Percentiles rank a stretch among this genome's conserved stretches.
phyloP scores from a whole-genome alignment of 305 asterid genomes.

The Fraxinus greggii region DNA sequence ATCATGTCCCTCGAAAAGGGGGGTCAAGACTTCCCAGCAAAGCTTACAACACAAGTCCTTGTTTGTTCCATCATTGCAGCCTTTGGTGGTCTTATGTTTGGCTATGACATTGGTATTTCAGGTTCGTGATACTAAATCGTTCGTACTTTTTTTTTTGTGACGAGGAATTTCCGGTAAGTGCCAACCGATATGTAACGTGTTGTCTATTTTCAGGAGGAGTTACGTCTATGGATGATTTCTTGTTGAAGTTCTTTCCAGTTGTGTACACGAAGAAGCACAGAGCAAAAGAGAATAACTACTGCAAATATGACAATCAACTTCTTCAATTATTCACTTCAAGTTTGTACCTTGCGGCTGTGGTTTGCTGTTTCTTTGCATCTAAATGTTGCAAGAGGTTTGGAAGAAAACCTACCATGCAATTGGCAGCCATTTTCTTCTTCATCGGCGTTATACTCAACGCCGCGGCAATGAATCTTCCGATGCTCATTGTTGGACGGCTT shows the following conservation, averaged over 20 bases:
- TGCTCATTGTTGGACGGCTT: constrained; percentile 49
- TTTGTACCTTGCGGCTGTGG: constrained; percentile 46
- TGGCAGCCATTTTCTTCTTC: constrained; percentile 39
- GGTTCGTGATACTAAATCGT: constrained; percentile 22
- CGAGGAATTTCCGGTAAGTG: not conserved
- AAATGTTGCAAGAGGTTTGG: constrained; percentile 35
- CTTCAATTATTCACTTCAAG: constrained; percentile 53
- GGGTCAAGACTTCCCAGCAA: constrained; percentile 32
- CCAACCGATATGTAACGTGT: not conserved
- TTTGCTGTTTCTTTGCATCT: constrained; percentile 40
- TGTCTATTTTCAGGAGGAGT: constrained; percentile 42
- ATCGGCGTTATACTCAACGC: constrained; percentile 37
- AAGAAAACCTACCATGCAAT: constrained; percentile 45
- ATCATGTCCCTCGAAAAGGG: not conserved
- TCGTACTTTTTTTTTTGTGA: not conserved
- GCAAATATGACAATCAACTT: constrained; percentile 39
- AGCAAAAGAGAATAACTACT: constrained; percentile 43
- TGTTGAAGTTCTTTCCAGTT: constrained; percentile 37
- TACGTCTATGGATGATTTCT: constrained; percentile 50
- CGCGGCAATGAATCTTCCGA: constrained; percentile 27
- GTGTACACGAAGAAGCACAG: constrained; percentile 38
- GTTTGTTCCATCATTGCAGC: constrained; percentile 46
- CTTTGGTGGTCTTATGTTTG: constrained; percentile 61
- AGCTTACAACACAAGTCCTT: constrained; percentile 40
- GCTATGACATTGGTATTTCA: constrained; percentile 59